Evolutionary conservation across 192 early-diverging fungal genomes (phyloP), one percentile per base, ranked within the genome.

Genomic region (Backusella macrospora): DNA sequence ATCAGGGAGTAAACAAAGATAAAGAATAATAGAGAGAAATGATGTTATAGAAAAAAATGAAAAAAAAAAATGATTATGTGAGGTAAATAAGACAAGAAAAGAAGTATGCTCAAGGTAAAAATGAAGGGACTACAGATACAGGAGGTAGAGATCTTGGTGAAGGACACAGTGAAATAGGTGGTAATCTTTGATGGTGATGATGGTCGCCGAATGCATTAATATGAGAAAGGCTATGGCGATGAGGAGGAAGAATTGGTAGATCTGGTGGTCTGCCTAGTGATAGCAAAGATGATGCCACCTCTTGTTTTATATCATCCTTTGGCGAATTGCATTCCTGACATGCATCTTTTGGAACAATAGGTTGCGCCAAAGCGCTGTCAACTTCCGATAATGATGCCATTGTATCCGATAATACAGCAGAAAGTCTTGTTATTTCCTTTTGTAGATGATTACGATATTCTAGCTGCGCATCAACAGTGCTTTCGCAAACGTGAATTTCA

Each of bases 341-440:
- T 9, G 42, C 26, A 2, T 46, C n/a, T 21, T 55, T 52, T 21
- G 42, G 47, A 55, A 10, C 40, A 37, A 38, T 23, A 15, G 65
- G 48, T 6, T 44, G 29, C 10, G 62, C 45, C 12, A 76, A 37
- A 18, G 46, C 43, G 14, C 47, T 42, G 68, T 89, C 86, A 21
- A 87, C 68, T 6, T 80, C 79, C 63, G 74, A 79, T 15, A 89
- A 69, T 7, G 84, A 81, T 12, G 84, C 83, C 4, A 81, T 78
- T 6, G 87, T 84, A 34, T 78, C 73, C 13, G 78, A 81, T 6
- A 89, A 65, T 1, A 89, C 64, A 69, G 77, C 79, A 14, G 78
- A 81, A 6, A 89, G 48, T 55, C 86, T 80, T 4, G 81, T 71
- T 5, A 89, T 83, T 65, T 89, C 84, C 14, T 80, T 73, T 55